phyloP scores from a whole-genome alignment of 73 alveolate genomes.

The Tetrahymena malaccensis region DNA sequence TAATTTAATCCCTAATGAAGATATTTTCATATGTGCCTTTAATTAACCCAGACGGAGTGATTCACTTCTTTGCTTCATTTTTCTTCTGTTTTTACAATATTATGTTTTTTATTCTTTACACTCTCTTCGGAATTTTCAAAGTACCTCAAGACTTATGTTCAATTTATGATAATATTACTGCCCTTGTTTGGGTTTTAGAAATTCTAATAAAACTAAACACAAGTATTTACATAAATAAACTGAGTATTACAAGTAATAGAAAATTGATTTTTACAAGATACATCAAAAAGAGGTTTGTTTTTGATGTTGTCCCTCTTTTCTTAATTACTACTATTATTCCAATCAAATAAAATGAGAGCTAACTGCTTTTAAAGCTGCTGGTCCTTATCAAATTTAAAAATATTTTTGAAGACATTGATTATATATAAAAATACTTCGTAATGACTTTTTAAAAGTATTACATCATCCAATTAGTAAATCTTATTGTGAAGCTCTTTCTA shows the following conservation, averaged over 20 bases:
- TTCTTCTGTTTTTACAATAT: neutral
- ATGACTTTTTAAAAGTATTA: neutral
- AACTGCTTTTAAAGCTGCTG: neutral
- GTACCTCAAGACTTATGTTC: neutral
- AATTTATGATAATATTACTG: neutral
- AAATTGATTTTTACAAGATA: neutral
- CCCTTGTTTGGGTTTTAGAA: neutral
- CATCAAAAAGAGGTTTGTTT: neutral
- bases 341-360: neutral
- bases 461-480: neutral
- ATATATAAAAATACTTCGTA: neutral
- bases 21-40: neutral
- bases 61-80: neutral
- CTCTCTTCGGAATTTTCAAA: neutral
- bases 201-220: neutral
- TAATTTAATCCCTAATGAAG: neutral
- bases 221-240: neutral
- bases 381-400: neutral
- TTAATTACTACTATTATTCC: neutral
- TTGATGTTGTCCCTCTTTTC: neutral
- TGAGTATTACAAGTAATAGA: neutral
- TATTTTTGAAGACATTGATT: neutral
- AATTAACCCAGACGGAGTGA: neutral
- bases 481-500: neutral
- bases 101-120: neutral